These are phyloP conservation scores for Gracilariopsis chorda DNA, from an alignment of 23 red algal species.

Conservation along the genomic window DNA sequence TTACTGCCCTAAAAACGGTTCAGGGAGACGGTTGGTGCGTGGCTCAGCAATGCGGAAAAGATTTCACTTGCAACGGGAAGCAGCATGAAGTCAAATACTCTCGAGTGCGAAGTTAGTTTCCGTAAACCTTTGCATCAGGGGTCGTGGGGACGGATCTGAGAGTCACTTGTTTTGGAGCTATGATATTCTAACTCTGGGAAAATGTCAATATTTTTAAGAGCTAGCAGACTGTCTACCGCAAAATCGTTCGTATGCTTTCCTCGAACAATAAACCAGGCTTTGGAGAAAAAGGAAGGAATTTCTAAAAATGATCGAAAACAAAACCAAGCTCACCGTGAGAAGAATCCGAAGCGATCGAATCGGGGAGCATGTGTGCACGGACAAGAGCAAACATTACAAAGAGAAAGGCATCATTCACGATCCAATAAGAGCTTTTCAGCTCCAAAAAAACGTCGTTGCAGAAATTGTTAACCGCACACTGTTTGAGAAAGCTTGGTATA, in stretches of 20 bases:
- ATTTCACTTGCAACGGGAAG: no score
- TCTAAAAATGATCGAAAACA: neutral
- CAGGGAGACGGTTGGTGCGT: no score
- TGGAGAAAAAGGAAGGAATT: neutral
- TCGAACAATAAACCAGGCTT: neutral
- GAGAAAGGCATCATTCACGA: constrained; percentile 5
- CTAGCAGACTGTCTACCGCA: no score
- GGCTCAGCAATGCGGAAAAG: no score
- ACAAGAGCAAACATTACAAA: neutral
- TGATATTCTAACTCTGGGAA: no score
- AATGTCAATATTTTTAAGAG: no score
- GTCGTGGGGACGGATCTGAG: no score
- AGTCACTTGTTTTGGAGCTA: no score
- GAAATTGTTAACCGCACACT: constrained; percentile 31
- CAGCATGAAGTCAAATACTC: no score
- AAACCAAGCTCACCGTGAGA: neutral
- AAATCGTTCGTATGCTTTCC: neutral
- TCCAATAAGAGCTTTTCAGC: neutral
- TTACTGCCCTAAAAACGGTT: no score
- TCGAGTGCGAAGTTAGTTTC: no score
- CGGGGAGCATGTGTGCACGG: neutral
- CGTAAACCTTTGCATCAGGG: no score
- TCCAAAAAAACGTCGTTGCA: constrained; percentile 1
- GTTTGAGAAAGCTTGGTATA: neutral
- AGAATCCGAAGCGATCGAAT: neutral